Base-by-base conservation (phyloP, 129 eudicot species). In the Flaveria robusta region DNA sequence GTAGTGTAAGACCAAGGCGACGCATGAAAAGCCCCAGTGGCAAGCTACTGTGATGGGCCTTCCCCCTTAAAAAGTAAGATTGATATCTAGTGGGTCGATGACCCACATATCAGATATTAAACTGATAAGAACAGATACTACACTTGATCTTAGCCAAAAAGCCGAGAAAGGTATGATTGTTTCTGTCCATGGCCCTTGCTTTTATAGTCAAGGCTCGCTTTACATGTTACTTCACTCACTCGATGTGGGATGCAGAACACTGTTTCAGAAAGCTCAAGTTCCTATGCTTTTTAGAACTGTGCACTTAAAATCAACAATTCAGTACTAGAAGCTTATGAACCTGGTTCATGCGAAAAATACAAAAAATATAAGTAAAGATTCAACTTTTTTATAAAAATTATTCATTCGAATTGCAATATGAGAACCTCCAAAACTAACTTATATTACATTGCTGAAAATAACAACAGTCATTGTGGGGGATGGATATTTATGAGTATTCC, bases 111-210 rank as follows among this genome's bases (percentile, higher is more conserved):
- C 64, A 73, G 83, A 80, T 80, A 80, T 72, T 72, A 72, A 79
- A 79, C 74, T 79, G 90, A 88, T 88, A 88, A 88, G 88, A 86
- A 88, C 90, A 88, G 85, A 86, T 83, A 81, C 88, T 86, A 84
- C 88, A 85, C 89, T 85, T 88, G 92, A 88, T 88, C 92, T 88
- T 83, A 88, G 86, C 87, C 89, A 88, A 85, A 85, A 88, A 87
- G 92, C 92, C 89, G 89, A 85, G 89, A 87, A 87, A 87, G 89
- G 88, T 87, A 87, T 87, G 88, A 11, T 52, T 19, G 0, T 5
- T 18, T 0, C 0, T 0, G 1, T 15, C 1, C 4, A 29, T 0
- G 4, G 47, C 47, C 63, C 49, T 26, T 70, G 8, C 0, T 50
- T 27, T 70, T 49, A 29, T 70, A 70, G 5, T 11, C 5, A 50